A percentile compares a stretch with the other conserved stretches of the same genome.
These are phyloP conservation scores for Lumnitzera littorea DNA, from an alignment of 345 rosid genomes.

Conservation along the genomic window DNA sequence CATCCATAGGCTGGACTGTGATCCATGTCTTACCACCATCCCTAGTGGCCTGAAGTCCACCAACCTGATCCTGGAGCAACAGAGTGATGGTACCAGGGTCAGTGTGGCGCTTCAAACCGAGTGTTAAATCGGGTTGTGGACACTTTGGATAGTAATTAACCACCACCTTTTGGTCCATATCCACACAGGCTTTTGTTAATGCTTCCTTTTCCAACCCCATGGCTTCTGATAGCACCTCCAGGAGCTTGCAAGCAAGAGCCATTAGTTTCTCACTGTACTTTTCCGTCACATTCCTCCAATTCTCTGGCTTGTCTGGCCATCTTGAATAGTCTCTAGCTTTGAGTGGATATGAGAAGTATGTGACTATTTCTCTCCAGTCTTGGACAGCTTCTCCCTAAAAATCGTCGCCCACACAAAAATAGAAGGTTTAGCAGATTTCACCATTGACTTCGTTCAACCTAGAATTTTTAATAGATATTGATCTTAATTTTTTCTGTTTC, in stretches of 20 bases:
- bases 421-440: background rate
- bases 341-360: slow-evolving; percentile 72
- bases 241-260: slow-evolving; percentile 74
- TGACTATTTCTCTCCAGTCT: slow-evolving; percentile 97
- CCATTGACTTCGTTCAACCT: slow-evolving; percentile 21
- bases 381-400: slow-evolving; percentile 76
- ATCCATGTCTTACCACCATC: slow-evolving; percentile 87
- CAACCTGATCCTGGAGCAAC: slow-evolving; percentile 87
- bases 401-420: background rate
- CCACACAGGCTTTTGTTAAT: slow-evolving; percentile 75
- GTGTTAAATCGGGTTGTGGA: slow-evolving; percentile 90
- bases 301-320: slow-evolving; percentile 90
- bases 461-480: too few species aligned
- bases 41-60: slow-evolving; percentile 90
- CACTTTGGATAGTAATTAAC: slow-evolving; percentile 89
- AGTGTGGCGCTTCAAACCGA: slow-evolving; percentile 93
- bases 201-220: slow-evolving; percentile 83
- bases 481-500: too few species aligned
- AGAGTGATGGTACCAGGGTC: slow-evolving; percentile 93
- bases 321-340: slow-evolving; percentile 61
- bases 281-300: slow-evolving; percentile 25
- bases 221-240: slow-evolving; percentile 80
- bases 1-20: slow-evolving; percentile 79
- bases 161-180: slow-evolving; percentile 94
- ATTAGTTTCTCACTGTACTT: slow-evolving; percentile 51